Conservation (phyloP, 208 protist species). For the Kentomonas sorsogonicus region DNA sequence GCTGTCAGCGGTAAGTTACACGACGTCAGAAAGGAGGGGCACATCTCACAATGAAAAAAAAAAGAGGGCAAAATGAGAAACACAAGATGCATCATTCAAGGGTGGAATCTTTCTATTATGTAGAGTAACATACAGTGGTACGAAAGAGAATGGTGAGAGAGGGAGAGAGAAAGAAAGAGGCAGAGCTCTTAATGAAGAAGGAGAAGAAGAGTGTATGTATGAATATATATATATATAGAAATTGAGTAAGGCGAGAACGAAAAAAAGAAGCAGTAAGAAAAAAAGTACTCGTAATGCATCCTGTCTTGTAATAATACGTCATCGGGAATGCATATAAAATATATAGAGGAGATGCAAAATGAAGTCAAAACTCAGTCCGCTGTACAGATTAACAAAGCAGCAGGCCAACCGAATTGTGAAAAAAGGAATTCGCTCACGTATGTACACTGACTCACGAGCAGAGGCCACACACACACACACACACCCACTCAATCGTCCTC, state of each 20-base stretch:
- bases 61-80: no score
- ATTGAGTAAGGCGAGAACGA: no score
- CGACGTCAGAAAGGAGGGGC: no score
- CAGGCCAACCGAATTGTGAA: not conserved
- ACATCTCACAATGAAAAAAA: no score
- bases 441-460: no score
- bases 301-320: not conserved
- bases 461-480: no score
- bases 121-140: no score
- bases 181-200: not conserved
- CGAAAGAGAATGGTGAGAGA: not conserved
- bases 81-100: no score
- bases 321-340: not conserved
- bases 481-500: slow-evolving; percentile 18
- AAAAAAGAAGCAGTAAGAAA: no score
- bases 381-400: not conserved
- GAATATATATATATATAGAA: not conserved
- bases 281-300: no score
- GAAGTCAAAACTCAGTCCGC: not conserved
- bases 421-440: slow-evolving; percentile 1
- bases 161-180: slow-evolving; percentile 1
- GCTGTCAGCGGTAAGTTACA: no score
- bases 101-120: no score
- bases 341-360: not conserved
- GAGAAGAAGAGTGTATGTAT: not conserved